These are phyloP conservation scores for Raphanus hybrid DNA, from an alignment of 441 rosid genomes.

Conservation along the genomic window DNA sequence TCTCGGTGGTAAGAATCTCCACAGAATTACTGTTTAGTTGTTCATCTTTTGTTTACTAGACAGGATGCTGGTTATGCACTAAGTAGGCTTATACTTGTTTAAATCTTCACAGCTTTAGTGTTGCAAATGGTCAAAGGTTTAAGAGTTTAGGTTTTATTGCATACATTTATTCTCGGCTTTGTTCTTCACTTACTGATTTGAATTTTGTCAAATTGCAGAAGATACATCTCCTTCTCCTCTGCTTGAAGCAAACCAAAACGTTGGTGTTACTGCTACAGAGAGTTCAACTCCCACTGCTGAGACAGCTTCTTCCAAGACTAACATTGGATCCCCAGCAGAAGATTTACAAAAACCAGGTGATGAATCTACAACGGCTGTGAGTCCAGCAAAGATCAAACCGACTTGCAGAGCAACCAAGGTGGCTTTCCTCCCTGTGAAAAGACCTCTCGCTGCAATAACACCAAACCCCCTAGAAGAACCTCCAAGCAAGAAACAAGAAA, in stretches of 20 bases:
- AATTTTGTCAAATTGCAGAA: conserved; percentile 33
- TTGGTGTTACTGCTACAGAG: conserved; percentile 31
- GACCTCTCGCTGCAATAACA: conserved; percentile 42
- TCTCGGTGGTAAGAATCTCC: conserved; percentile 59
- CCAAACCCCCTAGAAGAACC: conserved; percentile 36
- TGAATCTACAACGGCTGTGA: conserved; percentile 23
- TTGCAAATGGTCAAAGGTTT: neutral
- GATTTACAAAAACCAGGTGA: conserved; percentile 28
- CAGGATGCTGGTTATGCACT: neutral
- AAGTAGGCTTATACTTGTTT: conserved; percentile 16
- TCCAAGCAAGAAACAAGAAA: conserved; percentile 42
- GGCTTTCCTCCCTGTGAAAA: conserved; percentile 69
- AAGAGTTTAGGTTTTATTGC: neutral
- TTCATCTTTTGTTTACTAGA: neutral
- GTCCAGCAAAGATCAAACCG: conserved; percentile 15
- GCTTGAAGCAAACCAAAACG: conserved; percentile 35
- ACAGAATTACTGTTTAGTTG: conserved; percentile 4
- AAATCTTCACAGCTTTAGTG: neutral
- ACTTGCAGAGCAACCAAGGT: conserved; percentile 47
- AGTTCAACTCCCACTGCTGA: conserved; percentile 18
- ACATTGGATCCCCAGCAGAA: conserved; percentile 33
- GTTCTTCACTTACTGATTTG: conserved; percentile 20
- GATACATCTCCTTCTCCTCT: conserved; percentile 41
- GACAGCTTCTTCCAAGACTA: conserved; percentile 22
- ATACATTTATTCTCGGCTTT: neutral